These are phyloP conservation scores for Rhizopogon vinicolor DNA, from an alignment of 768 basidiomycete genomes.

Conservation along the genomic window DNA sequence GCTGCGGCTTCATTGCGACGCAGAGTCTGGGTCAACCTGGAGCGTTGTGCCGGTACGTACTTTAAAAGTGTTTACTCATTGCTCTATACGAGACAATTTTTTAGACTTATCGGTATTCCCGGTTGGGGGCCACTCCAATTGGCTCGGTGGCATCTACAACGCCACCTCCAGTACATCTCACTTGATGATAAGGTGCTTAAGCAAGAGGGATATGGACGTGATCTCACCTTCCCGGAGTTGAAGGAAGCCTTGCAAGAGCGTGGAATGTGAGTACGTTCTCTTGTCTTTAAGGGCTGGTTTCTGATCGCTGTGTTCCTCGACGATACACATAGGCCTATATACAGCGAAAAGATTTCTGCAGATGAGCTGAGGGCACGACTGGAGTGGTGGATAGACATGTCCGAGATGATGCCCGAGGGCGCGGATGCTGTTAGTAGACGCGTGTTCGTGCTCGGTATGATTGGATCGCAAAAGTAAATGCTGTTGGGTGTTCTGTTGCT, in stretches of 20 bases:
- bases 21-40: slow-evolving; percentile 16
- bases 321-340: slow-evolving; percentile 14
- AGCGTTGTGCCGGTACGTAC: slow-evolving; percentile 56
- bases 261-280: slow-evolving; percentile 55
- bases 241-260: slow-evolving; percentile 69
- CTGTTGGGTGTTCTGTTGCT: not conserved
- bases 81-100: not conserved
- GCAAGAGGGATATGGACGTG: slow-evolving; percentile 39
- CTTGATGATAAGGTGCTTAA: slow-evolving; percentile 62
- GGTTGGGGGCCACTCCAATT: slow-evolving; percentile 33
- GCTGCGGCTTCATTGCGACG: slow-evolving; percentile 22
- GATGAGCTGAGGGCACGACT: slow-evolving; percentile 47
- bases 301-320: slow-evolving; percentile 1
- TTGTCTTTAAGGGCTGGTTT: not conserved
- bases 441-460: slow-evolving; percentile 41
- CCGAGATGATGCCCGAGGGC: slow-evolving; percentile 29
- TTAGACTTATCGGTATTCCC: slow-evolving; percentile 32
- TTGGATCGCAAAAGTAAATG: slow-evolving; percentile 25
- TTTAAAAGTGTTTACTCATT: not conserved
- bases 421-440: slow-evolving; percentile 43
- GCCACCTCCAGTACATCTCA: slow-evolving; percentile 36
- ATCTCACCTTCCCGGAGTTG: slow-evolving; percentile 51
- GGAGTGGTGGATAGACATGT: slow-evolving; percentile 60
- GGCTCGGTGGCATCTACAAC: slow-evolving; percentile 30
- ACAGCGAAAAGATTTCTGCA: slow-evolving; percentile 34